Base-by-base conservation (phyloP, 805 yeast species). In the Metschnikowia kunwiensis region DNA sequence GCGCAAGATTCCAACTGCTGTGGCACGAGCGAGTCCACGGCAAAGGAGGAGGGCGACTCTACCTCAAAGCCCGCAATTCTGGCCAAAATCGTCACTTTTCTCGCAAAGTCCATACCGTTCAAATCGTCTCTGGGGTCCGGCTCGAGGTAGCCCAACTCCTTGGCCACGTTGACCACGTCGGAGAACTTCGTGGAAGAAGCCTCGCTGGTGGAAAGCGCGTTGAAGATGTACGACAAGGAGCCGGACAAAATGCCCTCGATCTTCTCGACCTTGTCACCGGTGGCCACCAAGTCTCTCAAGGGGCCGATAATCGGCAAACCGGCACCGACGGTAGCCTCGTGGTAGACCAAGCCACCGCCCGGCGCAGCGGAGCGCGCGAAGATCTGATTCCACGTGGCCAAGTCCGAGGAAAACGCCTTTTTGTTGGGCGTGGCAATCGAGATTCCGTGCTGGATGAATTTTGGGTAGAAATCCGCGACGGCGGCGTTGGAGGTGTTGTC, bases 121-220 rank as follows among this genome's bases (percentile, higher is more conserved):
- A 93, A 77, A 60, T 93, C 99, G 62, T 93, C 99, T 68, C 99
- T 82, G 63, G 99, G 98, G 63, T 93, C 99, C 32, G 99, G 99
- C 68, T 93, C 98, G 27, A 97, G 91, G 75, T 87, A 93, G 34
- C 99, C 99, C 48, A 87, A 72, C 34, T 80, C 65, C 67, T 91
- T 91, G 35, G 99, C 98, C 31, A 80, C 79, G 46, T 75, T 72
- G 40, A 93, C 97, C 33, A 93, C 81, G 37, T 88, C 95, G 17
- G 97, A 87, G 61, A 89, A 93, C 58, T 83, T 85, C 42, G 78
- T 74, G 33, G 75, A 70, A 30, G 65, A 56, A 30, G 80, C 68
- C 43, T 69, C 71, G 36, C 79, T 65, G 30, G 94, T 77, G 27
- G 96, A 86, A 63, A 80, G 93, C 58, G 85, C 89, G 66, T 93